These are phyloP conservation scores for Cladophialophora psammophila DNA, from an alignment of 2,329 filamentous ascomycete genomes.

Conservation along the genomic window DNA sequence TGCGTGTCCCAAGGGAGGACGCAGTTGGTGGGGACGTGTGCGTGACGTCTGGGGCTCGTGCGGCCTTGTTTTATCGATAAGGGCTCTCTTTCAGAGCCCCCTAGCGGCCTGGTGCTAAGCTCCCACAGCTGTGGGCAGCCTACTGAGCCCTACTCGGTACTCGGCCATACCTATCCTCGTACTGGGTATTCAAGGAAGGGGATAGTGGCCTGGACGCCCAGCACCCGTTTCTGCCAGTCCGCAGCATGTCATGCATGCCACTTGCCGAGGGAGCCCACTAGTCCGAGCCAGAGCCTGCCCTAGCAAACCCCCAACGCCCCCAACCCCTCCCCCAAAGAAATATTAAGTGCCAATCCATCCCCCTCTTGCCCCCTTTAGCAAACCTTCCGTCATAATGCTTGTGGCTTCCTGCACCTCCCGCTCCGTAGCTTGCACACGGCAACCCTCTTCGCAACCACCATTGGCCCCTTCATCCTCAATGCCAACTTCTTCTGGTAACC, in stretches of 20 bases:
- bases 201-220: too few species aligned
- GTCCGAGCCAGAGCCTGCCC: too few species aligned
- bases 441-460: constrained; percentile 17
- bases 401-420: constrained; percentile 13
- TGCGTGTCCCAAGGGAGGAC: background rate
- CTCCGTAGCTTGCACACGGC: background rate
- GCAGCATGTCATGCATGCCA: constrained; percentile 4
- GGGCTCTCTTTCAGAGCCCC: background rate
- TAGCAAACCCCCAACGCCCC: background rate
- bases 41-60: too few species aligned
- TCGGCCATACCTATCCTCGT: background rate
- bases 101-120: constrained; percentile 8
- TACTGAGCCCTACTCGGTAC: background rate
- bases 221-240: background rate
- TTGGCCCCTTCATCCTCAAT: constrained; percentile 22
- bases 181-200: too few species aligned
- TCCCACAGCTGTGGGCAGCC: background rate
- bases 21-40: background rate
- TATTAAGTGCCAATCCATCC: background rate
- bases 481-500: constrained; percentile 6
- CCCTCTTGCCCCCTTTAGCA: background rate
- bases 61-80: background rate
- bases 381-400: constrained; percentile 19
- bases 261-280: background rate
- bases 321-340: background rate